Base-by-base conservation (phyloP, 495 filamentous ascomycete species). In the Evernia prunastri region DNA sequence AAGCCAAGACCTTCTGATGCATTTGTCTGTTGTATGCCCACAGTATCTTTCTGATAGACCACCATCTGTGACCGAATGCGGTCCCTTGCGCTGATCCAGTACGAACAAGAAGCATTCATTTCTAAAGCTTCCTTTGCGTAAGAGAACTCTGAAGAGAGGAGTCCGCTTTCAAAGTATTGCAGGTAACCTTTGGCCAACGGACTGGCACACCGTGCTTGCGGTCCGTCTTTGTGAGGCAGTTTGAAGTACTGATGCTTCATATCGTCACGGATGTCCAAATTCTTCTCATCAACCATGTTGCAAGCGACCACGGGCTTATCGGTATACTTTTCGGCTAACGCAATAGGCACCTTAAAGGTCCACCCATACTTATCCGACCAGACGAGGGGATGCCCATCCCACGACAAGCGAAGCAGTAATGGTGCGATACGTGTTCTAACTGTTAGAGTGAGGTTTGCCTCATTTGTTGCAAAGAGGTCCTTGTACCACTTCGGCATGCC, bases 401-500 rank as follows among this genome's bases (percentile, higher is more conserved):
- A 99, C 0, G 87, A 80, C 29, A 99, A 71, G 59, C 88, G 86
- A 18, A 99, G 81, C 10, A 99, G 75, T 54, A 97, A 78, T 3
- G 95, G 92, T 4, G 93, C 89, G 73, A 96, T 87, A 43, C 94
- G 85, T 42, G 92, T 90, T 37, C 95, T 85, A 10, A 97, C 92
- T 0, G 89, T 89, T n/a, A 99, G 71, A 59, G 81, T 86, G 49
- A 96, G 92, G 2, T 79, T 72, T 0, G 81, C 73, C 33, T 81
- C 80, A 39, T 71, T 86, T 45, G 85, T 90, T 3, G 80, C 61
- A 66, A 96, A 96, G 25, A 97, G 76, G 71, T 90, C 91, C 72
- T 92, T 96, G 74, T 96, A 99, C 94, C 94, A 99, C 66, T 88
- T 81, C 0, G 94, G 94, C 89, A 90, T 92, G 37, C 94, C 94